Evolutionary conservation across 2,329 filamentous ascomycete genomes (phyloP).

Genomic region (Penicillium griseofulvum): DNA sequence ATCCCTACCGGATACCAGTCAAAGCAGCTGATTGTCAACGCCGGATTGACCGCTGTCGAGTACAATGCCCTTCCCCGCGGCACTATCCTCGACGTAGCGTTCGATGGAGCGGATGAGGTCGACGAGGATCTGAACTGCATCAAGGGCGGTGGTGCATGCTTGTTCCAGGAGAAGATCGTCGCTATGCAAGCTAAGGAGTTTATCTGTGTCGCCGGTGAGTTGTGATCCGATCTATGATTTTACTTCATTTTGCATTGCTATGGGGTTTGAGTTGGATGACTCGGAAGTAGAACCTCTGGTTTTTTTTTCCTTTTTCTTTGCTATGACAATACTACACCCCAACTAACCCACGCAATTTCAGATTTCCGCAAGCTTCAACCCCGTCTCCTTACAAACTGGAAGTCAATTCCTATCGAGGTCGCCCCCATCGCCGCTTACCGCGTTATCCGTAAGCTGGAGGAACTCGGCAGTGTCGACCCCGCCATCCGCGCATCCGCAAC

Average conservation of each 20-base stretch:
- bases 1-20: conserved; percentile 91
- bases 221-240: neutral
- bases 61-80: conserved; percentile 70
- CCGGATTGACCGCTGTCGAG: conserved; percentile 72
- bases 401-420: conserved; percentile 87
- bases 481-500: conserved; percentile 69
- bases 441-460: conserved; percentile 69
- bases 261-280: neutral
- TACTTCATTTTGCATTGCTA: neutral
- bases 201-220: conserved; percentile 75
- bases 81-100: conserved; percentile 76
- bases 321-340: neutral
- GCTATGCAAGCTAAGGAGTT: conserved; percentile 81
- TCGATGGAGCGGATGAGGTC: conserved; percentile 96
- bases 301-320: neutral
- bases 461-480: conserved; percentile 70
- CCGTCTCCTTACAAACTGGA: conserved; percentile 73
- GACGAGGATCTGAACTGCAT: conserved; percentile 94
- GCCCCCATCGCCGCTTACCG: conserved; percentile 77
- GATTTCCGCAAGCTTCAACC: conserved; percentile 88
- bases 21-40: conserved; percentile 76
- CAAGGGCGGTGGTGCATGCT: conserved; percentile 94
- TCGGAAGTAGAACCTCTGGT: neutral
- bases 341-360: conserved; percentile 29
- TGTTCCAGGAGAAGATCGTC: conserved; percentile 97